Conservation (phyloP, 2,329 filamentous ascomycete species). For the Aschersonia sp. region DNA sequence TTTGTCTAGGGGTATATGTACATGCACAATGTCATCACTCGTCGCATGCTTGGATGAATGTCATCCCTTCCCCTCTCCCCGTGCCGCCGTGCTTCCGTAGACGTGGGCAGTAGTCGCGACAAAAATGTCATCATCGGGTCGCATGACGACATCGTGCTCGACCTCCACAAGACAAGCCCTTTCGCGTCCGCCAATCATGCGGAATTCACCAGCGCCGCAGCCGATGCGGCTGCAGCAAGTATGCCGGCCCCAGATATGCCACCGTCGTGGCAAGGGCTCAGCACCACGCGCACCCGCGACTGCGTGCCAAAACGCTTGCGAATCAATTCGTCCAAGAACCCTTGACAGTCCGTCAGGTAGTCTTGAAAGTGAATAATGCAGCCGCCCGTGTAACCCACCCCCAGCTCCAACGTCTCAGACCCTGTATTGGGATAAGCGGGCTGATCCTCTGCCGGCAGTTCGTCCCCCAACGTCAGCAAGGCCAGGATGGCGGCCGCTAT, state of each 20-base stretch:
- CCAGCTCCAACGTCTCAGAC: constrained; percentile 34
- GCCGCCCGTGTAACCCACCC: constrained; percentile 67
- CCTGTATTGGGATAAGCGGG: constrained; percentile 1
- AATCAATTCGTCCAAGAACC: constrained; percentile 45
- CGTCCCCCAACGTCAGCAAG: constrained; percentile 52
- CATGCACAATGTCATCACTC: background rate
- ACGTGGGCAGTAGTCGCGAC: too few relatives aligned
- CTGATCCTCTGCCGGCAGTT: constrained; percentile 32
- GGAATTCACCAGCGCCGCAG: background rate
- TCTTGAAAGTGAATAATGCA: constrained; percentile 70
- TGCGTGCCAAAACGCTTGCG: constrained; percentile 11
- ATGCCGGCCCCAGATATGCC: constrained; percentile 48
- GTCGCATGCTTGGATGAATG: background rate
- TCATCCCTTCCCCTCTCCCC: background rate
- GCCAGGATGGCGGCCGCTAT: constrained; percentile 60
- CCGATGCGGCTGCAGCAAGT: constrained; percentile 29
- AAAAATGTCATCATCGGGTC: background rate
- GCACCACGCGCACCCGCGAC: constrained; percentile 26
- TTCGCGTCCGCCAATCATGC: too few relatives aligned
- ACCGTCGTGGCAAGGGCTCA: constrained; percentile 45
- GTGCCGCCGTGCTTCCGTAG: too few relatives aligned
- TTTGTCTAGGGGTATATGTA: background rate
- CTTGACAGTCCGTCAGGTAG: constrained; percentile 55
- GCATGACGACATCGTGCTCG: background rate
- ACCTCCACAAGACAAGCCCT: background rate